A percentile compares a stretch with the other conserved stretches of the same genome.
These are phyloP conservation scores for Spatholobus suberectus DNA, from an alignment of 306 rosid species.

Conservation along the genomic window DNA sequence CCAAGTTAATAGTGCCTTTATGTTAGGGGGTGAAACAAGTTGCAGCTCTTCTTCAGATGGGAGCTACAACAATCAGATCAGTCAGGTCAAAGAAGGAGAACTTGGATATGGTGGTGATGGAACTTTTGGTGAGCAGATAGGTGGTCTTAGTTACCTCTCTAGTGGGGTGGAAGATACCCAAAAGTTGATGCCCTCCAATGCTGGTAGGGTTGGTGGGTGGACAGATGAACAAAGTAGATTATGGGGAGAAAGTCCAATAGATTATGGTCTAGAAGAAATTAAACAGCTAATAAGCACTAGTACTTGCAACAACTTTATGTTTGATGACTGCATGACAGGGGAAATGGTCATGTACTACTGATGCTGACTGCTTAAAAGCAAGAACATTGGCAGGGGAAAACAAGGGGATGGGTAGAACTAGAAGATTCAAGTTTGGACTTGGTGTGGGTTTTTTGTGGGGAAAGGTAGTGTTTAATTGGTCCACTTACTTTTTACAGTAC, in stretches of 20 bases:
- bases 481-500: not conserved
- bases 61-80: constrained; percentile 45
- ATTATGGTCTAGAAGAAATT: constrained; percentile 74
- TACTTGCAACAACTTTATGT: constrained; percentile 60
- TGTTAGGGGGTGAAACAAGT: constrained; percentile 66
- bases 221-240: constrained; percentile 41
- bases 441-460: constrained; percentile 21
- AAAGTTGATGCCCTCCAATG: constrained; percentile 44
- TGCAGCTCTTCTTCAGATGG: constrained; percentile 73
- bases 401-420: not conserved
- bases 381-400: constrained; percentile 33
- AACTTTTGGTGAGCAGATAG: constrained; percentile 29
- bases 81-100: constrained; percentile 42
- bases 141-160: constrained; percentile 24
- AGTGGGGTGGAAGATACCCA: constrained; percentile 52
- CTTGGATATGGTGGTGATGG: constrained; percentile 10
- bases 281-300: constrained; percentile 64
- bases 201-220: constrained; percentile 30
- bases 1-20: constrained; percentile 23
- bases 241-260: constrained; percentile 61
- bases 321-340: constrained; percentile 67
- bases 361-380: constrained; percentile 56
- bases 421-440: constrained; percentile 25
- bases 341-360: constrained; percentile 63
- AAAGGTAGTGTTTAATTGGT: not conserved